Base-by-base conservation (phyloP, 306 rosid species). In the Pueraria montana region DNA sequence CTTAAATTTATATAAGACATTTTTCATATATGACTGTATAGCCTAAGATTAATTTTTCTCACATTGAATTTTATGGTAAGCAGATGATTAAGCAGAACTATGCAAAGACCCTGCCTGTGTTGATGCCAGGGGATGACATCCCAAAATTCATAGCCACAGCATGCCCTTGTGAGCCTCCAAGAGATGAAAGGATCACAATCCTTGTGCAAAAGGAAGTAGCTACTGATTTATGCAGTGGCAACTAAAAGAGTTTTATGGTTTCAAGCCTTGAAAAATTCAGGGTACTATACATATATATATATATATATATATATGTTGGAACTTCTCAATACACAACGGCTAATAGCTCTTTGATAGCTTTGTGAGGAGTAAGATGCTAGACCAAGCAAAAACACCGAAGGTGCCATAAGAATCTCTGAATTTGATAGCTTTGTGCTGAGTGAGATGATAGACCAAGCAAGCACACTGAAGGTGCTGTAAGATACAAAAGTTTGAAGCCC, bases 101-200 rank as follows among this genome's bases (percentile, higher is more conserved):
- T 32, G 80, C 67, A 1, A 36, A 84, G 78, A 90, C 89, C 80
- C 72, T 91, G 81, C 84, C 97, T 0, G 97, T 93, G 81, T 11
- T 87, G 88, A 93, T 93, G 97, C 97, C 97, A 0, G 97, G 97
- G n/a, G 97, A 93, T 75, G 85, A 86, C 2, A 71, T 93, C 6
- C 97, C 97, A 17, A 93, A 86, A 80, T 93, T 93, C 88, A 86
- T 93, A 74, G 97, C 93, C 76, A 30, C 84, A 80, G 89, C 92
- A 52, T 91, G 97, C 64, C 97, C 97, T 8, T 84, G 93, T 79
- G 82, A 81, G 49, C 94, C 87, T 82, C 93, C 91, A 11, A 83
- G 38, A 14, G 72, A 56, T 49, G 87, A 88, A 81, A 88, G 61
- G 53, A 58, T 87, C 74, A 66, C 89, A 38, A 86, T 89, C 10